Percentiles rank a stretch among this genome's conserved stretches.
Conservation (phyloP, 441 rosid genomes). For the Euphorbia corollata region DNA sequence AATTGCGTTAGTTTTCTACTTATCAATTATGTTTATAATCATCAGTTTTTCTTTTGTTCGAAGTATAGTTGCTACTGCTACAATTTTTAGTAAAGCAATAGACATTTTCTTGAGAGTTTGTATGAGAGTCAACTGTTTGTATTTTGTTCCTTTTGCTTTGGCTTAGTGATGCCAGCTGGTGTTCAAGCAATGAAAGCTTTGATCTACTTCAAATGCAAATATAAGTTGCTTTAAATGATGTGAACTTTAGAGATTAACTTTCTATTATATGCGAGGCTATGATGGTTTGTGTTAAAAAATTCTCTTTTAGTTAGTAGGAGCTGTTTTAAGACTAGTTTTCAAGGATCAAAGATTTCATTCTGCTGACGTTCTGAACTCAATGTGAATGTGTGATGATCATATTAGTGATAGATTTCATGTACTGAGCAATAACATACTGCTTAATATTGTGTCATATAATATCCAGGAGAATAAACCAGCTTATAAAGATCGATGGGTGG, state of each 20-base stretch:
- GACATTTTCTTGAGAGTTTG: no score
- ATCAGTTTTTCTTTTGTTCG: no score
- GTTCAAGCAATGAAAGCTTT: neutral
- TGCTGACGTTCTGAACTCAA: neutral
- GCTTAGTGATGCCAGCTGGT: neutral
- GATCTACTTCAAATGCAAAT: neutral
- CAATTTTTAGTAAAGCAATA: neutral
- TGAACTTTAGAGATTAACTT: neutral
- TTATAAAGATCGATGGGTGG: constrained; percentile 67
- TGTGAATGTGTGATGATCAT: neutral
- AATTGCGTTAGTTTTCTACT: no score
- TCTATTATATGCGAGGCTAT: neutral
- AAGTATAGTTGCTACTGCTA: no score
- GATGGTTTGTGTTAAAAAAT: neutral
- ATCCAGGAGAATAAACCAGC: constrained; percentile 67
- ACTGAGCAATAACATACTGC: neutral
- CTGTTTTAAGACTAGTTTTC: neutral
- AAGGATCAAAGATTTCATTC: neutral
- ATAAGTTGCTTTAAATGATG: neutral
- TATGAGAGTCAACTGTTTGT: neutral
- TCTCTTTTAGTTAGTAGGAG: neutral
- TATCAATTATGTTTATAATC: no score
- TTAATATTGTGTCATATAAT: constrained; percentile 5
- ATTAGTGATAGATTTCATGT: neutral
- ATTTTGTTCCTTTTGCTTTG: neutral